These are phyloP conservation scores for Cicer arietinum DNA, from an alignment of 306 rosid genomes.

Conservation along the genomic window DNA sequence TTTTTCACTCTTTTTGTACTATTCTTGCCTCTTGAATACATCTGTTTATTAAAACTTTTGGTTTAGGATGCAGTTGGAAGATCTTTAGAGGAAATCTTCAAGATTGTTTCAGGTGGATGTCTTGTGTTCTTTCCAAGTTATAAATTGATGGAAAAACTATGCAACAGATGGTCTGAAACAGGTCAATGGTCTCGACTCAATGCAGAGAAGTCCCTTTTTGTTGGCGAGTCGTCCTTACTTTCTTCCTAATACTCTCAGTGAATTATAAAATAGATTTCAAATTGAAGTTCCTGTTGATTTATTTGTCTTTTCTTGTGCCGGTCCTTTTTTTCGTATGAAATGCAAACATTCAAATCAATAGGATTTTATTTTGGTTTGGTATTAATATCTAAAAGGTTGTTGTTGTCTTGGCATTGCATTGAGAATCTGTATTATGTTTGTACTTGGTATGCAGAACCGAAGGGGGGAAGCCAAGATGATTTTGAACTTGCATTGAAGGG, in stretches of 20 bases:
- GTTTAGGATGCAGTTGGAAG: constrained; percentile 88
- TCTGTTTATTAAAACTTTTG: constrained; percentile 40
- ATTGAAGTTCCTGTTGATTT: constrained; percentile 28
- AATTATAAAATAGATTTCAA: constrained; percentile 19
- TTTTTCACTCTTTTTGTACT: constrained; percentile 23
- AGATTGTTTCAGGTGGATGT: constrained; percentile 84
- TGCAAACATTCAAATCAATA: constrained; percentile 29
- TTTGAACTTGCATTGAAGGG: constrained; percentile 78
- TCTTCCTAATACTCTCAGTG: constrained; percentile 28
- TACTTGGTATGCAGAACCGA: constrained; percentile 70
- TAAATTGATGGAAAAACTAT: constrained; percentile 86
- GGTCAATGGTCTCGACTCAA: constrained; percentile 89
- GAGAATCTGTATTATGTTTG: constrained; percentile 40
- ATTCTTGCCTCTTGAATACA: constrained; percentile 32
- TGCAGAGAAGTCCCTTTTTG: constrained; percentile 70
- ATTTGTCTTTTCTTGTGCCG: constrained; percentile 26
- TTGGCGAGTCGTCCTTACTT: constrained; percentile 63
- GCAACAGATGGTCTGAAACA: constrained; percentile 89
- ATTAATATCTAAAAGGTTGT: constrained; percentile 38
- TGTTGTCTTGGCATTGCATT: constrained; percentile 35
- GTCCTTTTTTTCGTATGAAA: constrained; percentile 3
- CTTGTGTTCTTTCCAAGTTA: constrained; percentile 96
- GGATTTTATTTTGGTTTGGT: constrained; percentile 23
- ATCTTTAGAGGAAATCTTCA: constrained; percentile 89
- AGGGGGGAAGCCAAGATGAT: constrained; percentile 89